These are phyloP conservation scores for Fusarium sororula DNA, from an alignment of 2,329 filamentous ascomycete species.

Conservation along the genomic window DNA sequence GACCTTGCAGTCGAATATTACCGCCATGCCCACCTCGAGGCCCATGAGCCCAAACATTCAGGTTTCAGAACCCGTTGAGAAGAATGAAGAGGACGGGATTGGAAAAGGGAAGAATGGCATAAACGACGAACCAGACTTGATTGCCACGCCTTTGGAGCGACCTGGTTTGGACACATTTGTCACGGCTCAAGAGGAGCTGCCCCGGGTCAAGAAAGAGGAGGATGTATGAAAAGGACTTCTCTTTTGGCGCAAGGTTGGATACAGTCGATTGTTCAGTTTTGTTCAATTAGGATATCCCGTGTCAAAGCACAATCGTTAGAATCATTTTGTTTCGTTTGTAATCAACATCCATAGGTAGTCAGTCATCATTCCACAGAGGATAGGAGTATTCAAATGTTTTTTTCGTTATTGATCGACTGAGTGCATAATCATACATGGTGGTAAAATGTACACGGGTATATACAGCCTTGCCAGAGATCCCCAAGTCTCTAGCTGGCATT, in stretches of 20 bases:
- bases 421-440: constrained; percentile 45
- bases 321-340: constrained; percentile 14
- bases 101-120: constrained; percentile 1
- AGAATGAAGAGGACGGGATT: not conserved
- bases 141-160: constrained; percentile 35
- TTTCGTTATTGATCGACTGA: constrained; percentile 7
- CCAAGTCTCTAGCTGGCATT: constrained; percentile 17
- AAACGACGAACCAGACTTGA: not conserved
- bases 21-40: constrained; percentile 42
- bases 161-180: constrained; percentile 64
- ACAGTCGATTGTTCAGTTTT: constrained; percentile 23
- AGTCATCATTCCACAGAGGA: constrained; percentile 1
- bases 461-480: constrained; percentile 39
- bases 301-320: constrained; percentile 21
- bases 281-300: constrained; percentile 25
- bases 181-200: constrained; percentile 60
- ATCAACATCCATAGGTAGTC: constrained; percentile 2
- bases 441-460: constrained; percentile 46
- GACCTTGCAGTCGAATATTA: constrained; percentile 63
- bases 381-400: constrained; percentile 12
- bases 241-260: constrained; percentile 24
- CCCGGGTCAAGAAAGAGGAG: constrained; percentile 40
- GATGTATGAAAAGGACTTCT: not conserved
- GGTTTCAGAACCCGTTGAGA: not conserved
- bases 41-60: constrained; percentile 46